Evolutionary conservation across 2,329 filamentous ascomycete genomes (phyloP).

Genomic region (Epichloe festucae): DNA sequence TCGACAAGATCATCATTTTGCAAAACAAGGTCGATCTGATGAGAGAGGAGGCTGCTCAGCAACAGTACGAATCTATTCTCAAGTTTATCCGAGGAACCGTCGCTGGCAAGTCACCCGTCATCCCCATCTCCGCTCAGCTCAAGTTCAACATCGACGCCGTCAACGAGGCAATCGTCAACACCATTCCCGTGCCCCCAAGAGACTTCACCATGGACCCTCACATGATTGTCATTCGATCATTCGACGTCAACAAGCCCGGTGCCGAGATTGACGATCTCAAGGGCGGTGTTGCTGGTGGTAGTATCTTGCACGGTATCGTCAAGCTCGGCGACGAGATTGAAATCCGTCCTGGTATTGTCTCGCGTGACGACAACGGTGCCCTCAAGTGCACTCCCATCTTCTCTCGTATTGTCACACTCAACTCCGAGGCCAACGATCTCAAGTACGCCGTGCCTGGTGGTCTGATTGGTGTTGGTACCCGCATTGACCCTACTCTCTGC

Average conservation of each 20-base stretch:
- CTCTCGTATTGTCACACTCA: conserved; percentile 86
- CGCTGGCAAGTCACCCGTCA: conserved; percentile 86
- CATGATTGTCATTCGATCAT: conserved; percentile 99
- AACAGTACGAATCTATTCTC: conserved; percentile 92
- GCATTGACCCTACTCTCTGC: conserved; percentile 95
- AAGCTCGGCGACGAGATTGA: conserved; percentile 98
- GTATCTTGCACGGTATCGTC: conserved; percentile 89
- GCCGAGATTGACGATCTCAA: conserved; percentile 97
- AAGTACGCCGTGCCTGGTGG: conserved; percentile 97
- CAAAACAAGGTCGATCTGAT: conserved; percentile 99
- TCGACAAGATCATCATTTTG: conserved; percentile 97
- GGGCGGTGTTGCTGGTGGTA: conserved; percentile 95
- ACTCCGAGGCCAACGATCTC: conserved; percentile 95
- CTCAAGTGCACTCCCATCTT: conserved; percentile 97
- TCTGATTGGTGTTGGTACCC: conserved; percentile 94
- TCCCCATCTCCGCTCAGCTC: conserved; percentile 92
- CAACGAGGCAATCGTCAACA: conserved; percentile 90
- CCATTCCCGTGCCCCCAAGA: conserved; percentile 80
- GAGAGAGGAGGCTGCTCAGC: conserved; percentile 84
- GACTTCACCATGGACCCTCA: conserved; percentile 88
- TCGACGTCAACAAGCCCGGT: conserved; percentile 99
- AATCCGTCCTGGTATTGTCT: conserved; percentile 96
- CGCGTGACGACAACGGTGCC: conserved; percentile 82
- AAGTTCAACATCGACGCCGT: conserved; percentile 99
- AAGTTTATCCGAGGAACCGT: conserved; percentile 98